These are phyloP conservation scores for Melanopsichium pennsylvanicum DNA, from an alignment of 1,284 basidiomycete genomes.

Conservation along the genomic window DNA sequence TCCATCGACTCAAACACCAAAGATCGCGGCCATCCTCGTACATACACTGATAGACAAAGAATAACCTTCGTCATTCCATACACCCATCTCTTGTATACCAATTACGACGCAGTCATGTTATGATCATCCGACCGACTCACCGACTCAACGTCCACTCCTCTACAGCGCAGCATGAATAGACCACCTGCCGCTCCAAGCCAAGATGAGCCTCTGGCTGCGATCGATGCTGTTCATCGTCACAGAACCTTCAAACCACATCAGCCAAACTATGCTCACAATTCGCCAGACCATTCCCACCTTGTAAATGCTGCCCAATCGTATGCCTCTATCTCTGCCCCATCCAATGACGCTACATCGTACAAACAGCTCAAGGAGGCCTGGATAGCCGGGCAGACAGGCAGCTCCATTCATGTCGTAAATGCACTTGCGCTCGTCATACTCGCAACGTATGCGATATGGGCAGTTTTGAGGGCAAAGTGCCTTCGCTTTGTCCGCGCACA, in stretches of 20 bases:
- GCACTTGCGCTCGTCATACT: conserved; percentile 76
- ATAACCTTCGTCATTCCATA: too few relatives aligned
- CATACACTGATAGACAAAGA: too few relatives aligned
- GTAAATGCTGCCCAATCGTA: neutral
- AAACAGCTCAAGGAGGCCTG: conserved; percentile 86
- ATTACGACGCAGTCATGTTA: conserved; percentile 1
- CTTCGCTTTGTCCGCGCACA: conserved; percentile 16
- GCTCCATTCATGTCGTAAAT: conserved; percentile 79
- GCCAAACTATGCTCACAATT: neutral
- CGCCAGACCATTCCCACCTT: neutral
- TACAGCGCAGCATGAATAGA: conserved; percentile 21
- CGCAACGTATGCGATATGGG: conserved; percentile 70
- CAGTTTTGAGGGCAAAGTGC: conserved; percentile 13
- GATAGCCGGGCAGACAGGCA: conserved; percentile 81
- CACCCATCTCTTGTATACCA: too few relatives aligned
- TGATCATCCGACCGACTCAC: too few relatives aligned
- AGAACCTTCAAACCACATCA: conserved; percentile 3
- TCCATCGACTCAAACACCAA: too few relatives aligned
- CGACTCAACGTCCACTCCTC: too few relatives aligned
- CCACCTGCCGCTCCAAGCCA: conserved; percentile 2
- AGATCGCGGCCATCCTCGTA: too few relatives aligned
- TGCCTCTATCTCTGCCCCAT: neutral
- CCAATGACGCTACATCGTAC: conserved; percentile 69
- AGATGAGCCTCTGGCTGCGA: conserved; percentile 18
- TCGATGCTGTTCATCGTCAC: conserved; percentile 30